Evolutionary conservation across 306 rosid genomes (phyloP), one percentile per base, ranked within the genome.

Genomic region (Acacia confusa): DNA sequence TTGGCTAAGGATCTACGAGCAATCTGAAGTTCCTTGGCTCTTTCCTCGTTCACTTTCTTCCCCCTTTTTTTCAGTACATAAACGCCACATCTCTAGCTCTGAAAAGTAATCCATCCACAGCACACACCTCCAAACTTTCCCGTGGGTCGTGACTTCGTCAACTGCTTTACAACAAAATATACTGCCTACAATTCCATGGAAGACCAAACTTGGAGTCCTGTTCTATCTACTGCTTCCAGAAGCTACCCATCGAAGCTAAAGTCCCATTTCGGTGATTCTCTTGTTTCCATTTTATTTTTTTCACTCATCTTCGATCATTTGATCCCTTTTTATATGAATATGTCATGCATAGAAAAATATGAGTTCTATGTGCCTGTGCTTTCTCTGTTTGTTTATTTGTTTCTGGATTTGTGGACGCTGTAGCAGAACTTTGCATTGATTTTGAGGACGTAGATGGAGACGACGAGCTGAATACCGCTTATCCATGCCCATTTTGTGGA

Each of bases 401-500:
- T 50, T 50, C 9, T 50, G 17, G 6, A 16, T 50, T 58, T 24
- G 7, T 58, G 58, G 60, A 41, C 63, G 38, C 65, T 52, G 83
- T 71, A 58, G 79, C 88, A 88, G 97, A 92, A 66, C 85, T 81
- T 47, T 89, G 75, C 43, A 73, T 89, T 36, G 95, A 92, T 80
- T 86, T 88, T 60, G 97, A 92, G 48, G 97, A 92, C 10, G 82
- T 81, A 50, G 87, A 82, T 27, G 91, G 48, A 24, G 97, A 87
- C 6, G 91, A 87, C 27, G 97, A 89, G 76, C 60, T 86, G 30
- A 84, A 72, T 34, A 76, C 84, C 74, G 88, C 66, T 11, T 91
- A 88, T 82, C 87, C 92, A 12, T 92, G 95, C 81, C 94, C 92
- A 2, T 92, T 82, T 86, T 89, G 97, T 75, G 60, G 84, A 0